Conservation (phyloP, 1,139 yeast genomes). For the Kurtzmaniella quercitrusa region DNA sequence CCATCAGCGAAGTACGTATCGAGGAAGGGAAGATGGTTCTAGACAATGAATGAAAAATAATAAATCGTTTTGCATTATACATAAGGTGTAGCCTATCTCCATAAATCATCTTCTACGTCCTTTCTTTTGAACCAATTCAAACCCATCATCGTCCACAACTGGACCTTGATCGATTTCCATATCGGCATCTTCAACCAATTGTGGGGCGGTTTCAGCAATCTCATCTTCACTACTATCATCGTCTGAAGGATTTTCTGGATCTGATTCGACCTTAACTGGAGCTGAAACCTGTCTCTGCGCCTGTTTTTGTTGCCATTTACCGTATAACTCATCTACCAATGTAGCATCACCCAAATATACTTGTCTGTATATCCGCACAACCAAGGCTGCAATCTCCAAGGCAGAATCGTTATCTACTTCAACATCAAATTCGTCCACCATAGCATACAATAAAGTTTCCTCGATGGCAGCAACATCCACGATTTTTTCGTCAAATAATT, state of each 20-base stretch:
- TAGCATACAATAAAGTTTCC: constrained; percentile 79
- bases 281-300: constrained; percentile 25
- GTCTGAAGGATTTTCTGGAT: constrained; percentile 57
- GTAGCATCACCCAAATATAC: constrained; percentile 51
- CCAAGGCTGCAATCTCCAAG: constrained; percentile 61
- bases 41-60: not conserved
- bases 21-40: constrained; percentile 4
- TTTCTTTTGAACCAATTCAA: constrained; percentile 75
- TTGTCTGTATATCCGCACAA: constrained; percentile 64
- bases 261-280: constrained; percentile 43
- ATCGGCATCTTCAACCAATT: constrained; percentile 25
- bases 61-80: constrained; percentile 2
- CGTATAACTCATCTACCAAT: constrained; percentile 56
- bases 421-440: constrained; percentile 93
- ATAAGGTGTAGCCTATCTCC: not conserved
- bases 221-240: constrained; percentile 42
- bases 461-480: constrained; percentile 81
- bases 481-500: constrained; percentile 60
- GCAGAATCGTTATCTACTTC: constrained; percentile 88
- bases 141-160: constrained; percentile 87
- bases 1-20: constrained; percentile 21
- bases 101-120: constrained; percentile 31
- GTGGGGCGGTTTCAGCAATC: constrained; percentile 22
- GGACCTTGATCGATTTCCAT: constrained; percentile 53
- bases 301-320: constrained; percentile 54